A percentile compares a stretch with the other conserved stretches of the same genome.
Evolutionary conservation across 495 filamentous ascomycete genomes (phyloP).

Genomic region (Xylaria flabelliformis): DNA sequence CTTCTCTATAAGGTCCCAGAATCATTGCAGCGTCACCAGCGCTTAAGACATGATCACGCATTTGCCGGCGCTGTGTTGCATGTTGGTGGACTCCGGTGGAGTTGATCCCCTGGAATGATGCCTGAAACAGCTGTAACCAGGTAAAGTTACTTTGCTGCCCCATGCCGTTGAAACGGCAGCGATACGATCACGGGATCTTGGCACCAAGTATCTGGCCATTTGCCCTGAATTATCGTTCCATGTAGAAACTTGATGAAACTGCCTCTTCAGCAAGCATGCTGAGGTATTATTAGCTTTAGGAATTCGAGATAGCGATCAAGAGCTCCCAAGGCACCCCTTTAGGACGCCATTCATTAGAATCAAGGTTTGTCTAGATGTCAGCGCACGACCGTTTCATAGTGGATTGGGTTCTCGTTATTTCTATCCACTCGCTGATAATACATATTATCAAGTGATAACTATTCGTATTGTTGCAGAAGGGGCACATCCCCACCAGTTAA

Average conservation of each 20-base stretch:
- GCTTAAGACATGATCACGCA: constrained; percentile 11
- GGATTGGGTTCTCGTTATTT: neutral
- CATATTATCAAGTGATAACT: neutral
- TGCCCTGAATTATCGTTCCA: constrained; percentile 1
- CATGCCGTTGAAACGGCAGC: constrained; percentile 22
- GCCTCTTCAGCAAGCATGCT: neutral
- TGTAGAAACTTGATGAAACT: constrained; percentile 9
- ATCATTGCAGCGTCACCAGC: constrained; percentile 1
- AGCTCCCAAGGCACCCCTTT: neutral
- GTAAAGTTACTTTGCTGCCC: constrained; percentile 16
- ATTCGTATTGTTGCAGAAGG: neutral
- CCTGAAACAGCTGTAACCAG: constrained; percentile 13
- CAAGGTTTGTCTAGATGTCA: neutral
- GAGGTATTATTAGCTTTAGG: neutral
- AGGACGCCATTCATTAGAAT: neutral
- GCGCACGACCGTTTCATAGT: neutral
- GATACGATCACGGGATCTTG: constrained; percentile 8
- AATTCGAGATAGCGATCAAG: neutral
- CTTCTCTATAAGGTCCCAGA: constrained; percentile 10
- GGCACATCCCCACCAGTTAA: neutral
- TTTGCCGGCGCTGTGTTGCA: constrained; percentile 24
- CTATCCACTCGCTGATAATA: neutral
- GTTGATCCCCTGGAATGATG: constrained; percentile 8
- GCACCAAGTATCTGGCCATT: constrained; percentile 6
- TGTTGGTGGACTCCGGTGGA: constrained; percentile 25